phyloP scores from a whole-genome alignment of 768 basidiomycete species.

The Tylopilus subfusipes region DNA sequence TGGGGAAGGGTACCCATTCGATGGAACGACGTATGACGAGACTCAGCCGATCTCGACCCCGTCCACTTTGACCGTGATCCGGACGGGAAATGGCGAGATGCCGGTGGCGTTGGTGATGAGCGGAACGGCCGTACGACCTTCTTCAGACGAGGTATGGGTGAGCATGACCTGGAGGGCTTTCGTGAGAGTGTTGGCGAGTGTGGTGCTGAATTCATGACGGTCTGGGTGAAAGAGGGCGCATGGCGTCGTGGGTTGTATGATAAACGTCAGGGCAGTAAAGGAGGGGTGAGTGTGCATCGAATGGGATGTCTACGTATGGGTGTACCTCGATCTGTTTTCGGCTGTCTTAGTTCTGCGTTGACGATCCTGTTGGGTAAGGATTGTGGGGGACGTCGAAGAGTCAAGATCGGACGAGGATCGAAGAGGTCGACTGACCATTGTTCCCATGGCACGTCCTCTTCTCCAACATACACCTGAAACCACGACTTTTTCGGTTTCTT shows the following conservation, averaged over 20 bases:
- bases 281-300: background rate
- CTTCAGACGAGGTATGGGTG: constrained; percentile 73
- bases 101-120: constrained; percentile 72
- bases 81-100: constrained; percentile 80
- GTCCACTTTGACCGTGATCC: constrained; percentile 64
- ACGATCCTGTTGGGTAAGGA: constrained; percentile 52
- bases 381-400: too few relatives aligned
- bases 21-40: background rate
- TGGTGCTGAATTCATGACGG: constrained; percentile 50
- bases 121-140: constrained; percentile 70
- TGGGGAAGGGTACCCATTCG: background rate
- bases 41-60: constrained; percentile 54
- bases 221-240: constrained; percentile 27
- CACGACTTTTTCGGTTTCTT: constrained; percentile 74
- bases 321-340: constrained; percentile 59
- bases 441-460: constrained; percentile 87
- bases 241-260: background rate
- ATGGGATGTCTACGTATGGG: background rate
- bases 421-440: constrained; percentile 53
- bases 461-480: constrained; percentile 66
- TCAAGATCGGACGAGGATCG: background rate
- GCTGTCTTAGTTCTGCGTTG: constrained; percentile 76
- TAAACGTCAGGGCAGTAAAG: background rate
- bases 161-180: constrained; percentile 70
- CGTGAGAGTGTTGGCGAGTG: constrained; percentile 58